These are phyloP conservation scores for Mycena indigotica DNA, from an alignment of 768 basidiomycete species.

Conservation along the genomic window DNA sequence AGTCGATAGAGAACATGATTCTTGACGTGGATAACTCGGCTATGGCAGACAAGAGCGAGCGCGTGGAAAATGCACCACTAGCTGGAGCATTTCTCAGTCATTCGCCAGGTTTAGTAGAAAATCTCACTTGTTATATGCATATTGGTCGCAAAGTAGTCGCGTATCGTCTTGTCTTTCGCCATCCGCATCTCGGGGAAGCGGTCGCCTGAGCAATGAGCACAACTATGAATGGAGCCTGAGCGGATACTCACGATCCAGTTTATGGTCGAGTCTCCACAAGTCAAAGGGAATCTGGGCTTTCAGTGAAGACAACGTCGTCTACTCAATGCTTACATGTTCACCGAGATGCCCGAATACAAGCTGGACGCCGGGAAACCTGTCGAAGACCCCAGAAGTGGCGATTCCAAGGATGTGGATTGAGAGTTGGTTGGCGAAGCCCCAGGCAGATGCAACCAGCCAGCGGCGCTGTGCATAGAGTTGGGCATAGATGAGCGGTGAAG, in stretches of 20 bases:
- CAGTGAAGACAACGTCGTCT: background rate
- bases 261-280: slow-evolving; percentile 24
- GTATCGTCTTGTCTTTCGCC: slow-evolving; percentile 21
- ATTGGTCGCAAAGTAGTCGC: slow-evolving; percentile 24
- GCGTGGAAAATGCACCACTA: slow-evolving; percentile 22
- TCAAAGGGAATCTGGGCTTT: slow-evolving; percentile 21
- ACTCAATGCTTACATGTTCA: slow-evolving; percentile 10
- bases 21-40: slow-evolving; percentile 16
- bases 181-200: slow-evolving; percentile 23
- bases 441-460: slow-evolving; percentile 19
- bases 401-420: slow-evolving; percentile 25
- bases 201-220: slow-evolving; percentile 5
- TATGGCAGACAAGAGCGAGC: slow-evolving; percentile 18
- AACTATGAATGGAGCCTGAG: background rate
- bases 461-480: slow-evolving; percentile 19
- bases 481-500: slow-evolving; percentile 7
- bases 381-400: slow-evolving; percentile 23
- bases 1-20: slow-evolving; percentile 25
- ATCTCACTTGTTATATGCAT: slow-evolving; percentile 26
- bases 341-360: slow-evolving; percentile 23
- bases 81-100: too few relatives aligned
- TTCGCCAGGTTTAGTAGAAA: too few relatives aligned
- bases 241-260: slow-evolving; percentile 17
- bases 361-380: slow-evolving; percentile 22
- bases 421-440: slow-evolving; percentile 24